Conservation (phyloP, 306 rosid species). For the Cucurbita ficifolia region DNA sequence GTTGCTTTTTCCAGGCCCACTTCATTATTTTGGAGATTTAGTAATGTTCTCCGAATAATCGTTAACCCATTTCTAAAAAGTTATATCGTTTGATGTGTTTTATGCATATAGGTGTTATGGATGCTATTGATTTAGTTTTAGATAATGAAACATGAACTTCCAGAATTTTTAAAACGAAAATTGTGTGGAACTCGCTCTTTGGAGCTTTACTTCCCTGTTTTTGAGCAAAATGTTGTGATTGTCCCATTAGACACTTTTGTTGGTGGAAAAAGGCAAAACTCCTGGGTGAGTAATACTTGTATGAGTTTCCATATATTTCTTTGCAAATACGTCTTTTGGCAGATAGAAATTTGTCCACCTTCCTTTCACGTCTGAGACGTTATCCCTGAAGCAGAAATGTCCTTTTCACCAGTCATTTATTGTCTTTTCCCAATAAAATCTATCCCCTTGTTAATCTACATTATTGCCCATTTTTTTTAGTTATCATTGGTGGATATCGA, state of each 20-base stretch:
- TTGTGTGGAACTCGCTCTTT: too few species aligned
- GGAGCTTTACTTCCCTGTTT: too few species aligned
- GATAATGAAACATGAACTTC: background rate
- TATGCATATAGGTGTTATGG: background rate
- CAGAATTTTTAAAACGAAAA: too few species aligned
- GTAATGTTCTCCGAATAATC: background rate
- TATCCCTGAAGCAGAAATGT: background rate
- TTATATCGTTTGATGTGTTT: background rate
- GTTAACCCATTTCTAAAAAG: background rate
- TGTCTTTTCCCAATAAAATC: background rate
- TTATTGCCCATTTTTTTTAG: background rate
- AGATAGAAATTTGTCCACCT: background rate
- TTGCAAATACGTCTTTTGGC: background rate
- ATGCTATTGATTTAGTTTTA: background rate
- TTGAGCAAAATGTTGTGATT: background rate
- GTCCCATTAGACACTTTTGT: background rate
- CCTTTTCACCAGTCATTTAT: background rate
- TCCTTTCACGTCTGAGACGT: background rate
- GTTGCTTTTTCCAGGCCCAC: background rate
- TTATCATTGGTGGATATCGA: background rate
- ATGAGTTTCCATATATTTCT: background rate
- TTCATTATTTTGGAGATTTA: background rate
- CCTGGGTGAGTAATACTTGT: background rate
- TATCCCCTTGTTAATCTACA: background rate
- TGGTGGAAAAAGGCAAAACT: background rate